Base-by-base conservation (phyloP, 1,139 yeast species). In the Pichia sp. region DNA sequence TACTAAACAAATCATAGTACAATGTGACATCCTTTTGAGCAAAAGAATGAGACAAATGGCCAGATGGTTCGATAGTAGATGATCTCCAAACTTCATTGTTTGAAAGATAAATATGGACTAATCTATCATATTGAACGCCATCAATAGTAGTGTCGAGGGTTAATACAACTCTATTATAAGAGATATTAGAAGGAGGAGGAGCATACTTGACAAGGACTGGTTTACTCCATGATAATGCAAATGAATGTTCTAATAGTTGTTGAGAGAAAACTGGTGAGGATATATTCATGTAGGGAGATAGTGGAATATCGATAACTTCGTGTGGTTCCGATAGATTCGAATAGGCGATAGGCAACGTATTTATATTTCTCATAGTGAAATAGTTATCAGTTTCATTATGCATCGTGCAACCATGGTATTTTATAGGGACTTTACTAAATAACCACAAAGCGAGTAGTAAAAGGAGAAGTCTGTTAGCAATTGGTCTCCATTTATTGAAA, bases 31-130 rank as follows among this genome's bases (percentile, higher is more conserved):
- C 95, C 55, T 83, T 84, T 25, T 68, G 63, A 39, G 71, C 64
- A 12, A 63, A 57, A 14, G 81, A 73, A 52, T 66, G 69, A 3
- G 73, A 69, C 3, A 61, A 51, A 21, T 53, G 54, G 17, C 63
- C 60, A 40, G 74, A 69, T 0, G 95, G 95, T 60, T 85, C 95
- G 17, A 84, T 78, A 2, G 95, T 85, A 3, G 91, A 79, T 0
- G 93, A 79, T 59, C 95, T 70, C 95, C 95, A 85, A 28, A 85
- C 61, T 51, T 84, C 84, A 14, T 72, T 69, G 20, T 79, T 84
- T 41, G 74, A 73, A 22, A 85, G 59, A 53, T 72, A 81, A 22
- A 85, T 60, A 54, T 84, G 85, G 12, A 81, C 84, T 52, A 85
- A 66, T 44, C 95, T 68, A 57, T 85, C 95, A 53, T 74, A 84